These are phyloP conservation scores for Zalerion maritima DNA, from an alignment of 495 filamentous ascomycete species.

Conservation along the genomic window DNA sequence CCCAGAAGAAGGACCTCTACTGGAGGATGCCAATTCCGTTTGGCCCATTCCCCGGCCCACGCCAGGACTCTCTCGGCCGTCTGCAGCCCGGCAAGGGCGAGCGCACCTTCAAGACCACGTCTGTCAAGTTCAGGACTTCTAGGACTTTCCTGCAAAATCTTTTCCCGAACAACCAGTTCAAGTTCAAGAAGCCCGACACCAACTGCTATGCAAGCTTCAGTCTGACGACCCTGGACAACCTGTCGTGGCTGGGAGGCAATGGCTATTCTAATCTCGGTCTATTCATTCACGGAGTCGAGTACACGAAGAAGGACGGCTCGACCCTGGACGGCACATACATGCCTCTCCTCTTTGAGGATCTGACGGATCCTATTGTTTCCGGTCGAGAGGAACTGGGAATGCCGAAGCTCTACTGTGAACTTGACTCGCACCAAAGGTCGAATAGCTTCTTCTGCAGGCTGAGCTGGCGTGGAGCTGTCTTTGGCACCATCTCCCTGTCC, in stretches of 20 bases:
- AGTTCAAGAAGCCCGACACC: slow-evolving; percentile 33
- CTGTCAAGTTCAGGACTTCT: slow-evolving; percentile 42
- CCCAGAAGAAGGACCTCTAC: slow-evolving; percentile 25
- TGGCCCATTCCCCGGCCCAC: slow-evolving; percentile 40
- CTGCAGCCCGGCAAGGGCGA: slow-evolving; percentile 8
- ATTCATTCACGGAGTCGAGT: slow-evolving; percentile 43
- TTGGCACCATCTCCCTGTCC: slow-evolving; percentile 27
- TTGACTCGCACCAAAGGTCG: slow-evolving; percentile 27
- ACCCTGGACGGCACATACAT: slow-evolving; percentile 35
- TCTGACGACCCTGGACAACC: slow-evolving; percentile 30
- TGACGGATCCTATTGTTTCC: slow-evolving; percentile 37
- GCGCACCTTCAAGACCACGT: slow-evolving; percentile 34
- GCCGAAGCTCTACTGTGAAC: slow-evolving; percentile 37
- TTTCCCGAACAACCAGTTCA: slow-evolving; percentile 26
- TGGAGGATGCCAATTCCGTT: slow-evolving; percentile 42
- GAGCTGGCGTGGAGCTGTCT: slow-evolving; percentile 33
- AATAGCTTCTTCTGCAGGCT: slow-evolving; percentile 24
- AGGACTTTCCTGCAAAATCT: slow-evolving; percentile 42
- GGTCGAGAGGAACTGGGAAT: slow-evolving; percentile 42
- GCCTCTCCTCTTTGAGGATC: slow-evolving; percentile 37
- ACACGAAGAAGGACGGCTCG: slow-evolving; percentile 32
- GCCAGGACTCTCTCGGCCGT: slow-evolving; percentile 23
- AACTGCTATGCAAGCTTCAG: slow-evolving; percentile 36
- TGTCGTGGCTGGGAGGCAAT: slow-evolving; percentile 40
- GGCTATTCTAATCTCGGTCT: slow-evolving; percentile 42